These are phyloP conservation scores for Penicillium sp. DNA, from an alignment of 2,329 filamentous ascomycete genomes.

Conservation along the genomic window DNA sequence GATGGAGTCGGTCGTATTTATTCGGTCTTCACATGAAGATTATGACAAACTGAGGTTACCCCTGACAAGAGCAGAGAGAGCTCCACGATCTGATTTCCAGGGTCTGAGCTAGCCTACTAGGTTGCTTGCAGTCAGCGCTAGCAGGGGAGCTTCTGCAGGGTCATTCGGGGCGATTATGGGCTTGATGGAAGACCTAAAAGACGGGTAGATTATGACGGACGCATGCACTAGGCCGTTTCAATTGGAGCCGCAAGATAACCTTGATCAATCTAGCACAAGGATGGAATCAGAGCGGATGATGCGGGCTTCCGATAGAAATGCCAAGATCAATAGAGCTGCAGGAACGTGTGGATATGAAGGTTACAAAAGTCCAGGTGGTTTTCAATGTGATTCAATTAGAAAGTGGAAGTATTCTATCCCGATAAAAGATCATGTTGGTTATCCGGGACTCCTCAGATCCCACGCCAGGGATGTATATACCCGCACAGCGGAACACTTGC, in stretches of 20 bases:
- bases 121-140: background rate
- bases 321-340: slow-evolving; percentile 24
- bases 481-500: too few species aligned
- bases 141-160: background rate
- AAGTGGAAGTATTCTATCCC: too few species aligned
- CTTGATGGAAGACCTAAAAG: too few species aligned
- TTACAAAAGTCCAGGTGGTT: background rate
- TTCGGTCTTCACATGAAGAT: slow-evolving; percentile 2
- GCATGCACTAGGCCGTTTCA: slow-evolving; percentile 2
- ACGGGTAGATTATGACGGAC: background rate
- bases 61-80: background rate
- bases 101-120: background rate
- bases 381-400: too few species aligned
- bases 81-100: background rate
- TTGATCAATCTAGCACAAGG: background rate
- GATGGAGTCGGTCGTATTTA: background rate
- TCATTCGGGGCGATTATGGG: background rate
- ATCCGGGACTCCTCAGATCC: too few species aligned
- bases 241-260: slow-evolving; percentile 8
- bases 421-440: too few species aligned
- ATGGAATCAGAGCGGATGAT: background rate
- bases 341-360: background rate
- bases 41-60: background rate
- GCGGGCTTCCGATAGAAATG: background rate
- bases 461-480: too few species aligned